These are phyloP conservation scores for Alnus glutinosa DNA, from an alignment of 306 rosid genomes.

Conservation along the genomic window DNA sequence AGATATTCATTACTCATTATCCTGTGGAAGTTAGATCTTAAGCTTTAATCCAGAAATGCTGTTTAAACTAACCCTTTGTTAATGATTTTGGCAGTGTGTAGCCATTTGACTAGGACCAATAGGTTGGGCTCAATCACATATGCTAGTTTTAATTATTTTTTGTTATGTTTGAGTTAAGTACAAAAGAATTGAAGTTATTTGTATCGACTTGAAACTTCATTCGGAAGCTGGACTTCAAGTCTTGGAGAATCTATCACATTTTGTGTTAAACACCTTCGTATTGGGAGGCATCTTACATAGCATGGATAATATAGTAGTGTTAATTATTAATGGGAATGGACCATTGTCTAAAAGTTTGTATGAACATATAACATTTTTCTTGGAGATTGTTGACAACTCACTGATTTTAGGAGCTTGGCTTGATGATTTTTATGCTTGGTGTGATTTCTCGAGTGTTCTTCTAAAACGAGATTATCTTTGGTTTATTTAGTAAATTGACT, in stretches of 20 bases:
- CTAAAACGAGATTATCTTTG: background rate
- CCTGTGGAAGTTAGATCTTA: background rate
- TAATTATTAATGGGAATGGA: background rate
- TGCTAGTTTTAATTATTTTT: background rate
- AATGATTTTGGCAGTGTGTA: background rate
- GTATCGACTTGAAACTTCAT: background rate
- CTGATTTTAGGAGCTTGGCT: background rate
- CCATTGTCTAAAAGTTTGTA: background rate
- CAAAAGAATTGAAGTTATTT: background rate
- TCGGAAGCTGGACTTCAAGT: background rate
- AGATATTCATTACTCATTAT: background rate
- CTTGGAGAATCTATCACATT: background rate
- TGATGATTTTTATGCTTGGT: background rate
- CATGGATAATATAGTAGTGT: background rate
- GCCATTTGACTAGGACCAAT: background rate
- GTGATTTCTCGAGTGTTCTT: background rate
- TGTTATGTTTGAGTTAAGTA: background rate
- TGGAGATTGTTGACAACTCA: background rate
- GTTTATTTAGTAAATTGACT: background rate
- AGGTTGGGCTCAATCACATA: background rate
- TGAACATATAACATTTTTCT: background rate
- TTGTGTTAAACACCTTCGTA: background rate
- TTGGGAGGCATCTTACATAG: background rate
- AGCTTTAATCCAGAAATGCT: background rate
- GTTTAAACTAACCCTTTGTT: background rate